phyloP scores from a whole-genome alignment of 176 grass and related monocot species.

The Lolium perenne region DNA sequence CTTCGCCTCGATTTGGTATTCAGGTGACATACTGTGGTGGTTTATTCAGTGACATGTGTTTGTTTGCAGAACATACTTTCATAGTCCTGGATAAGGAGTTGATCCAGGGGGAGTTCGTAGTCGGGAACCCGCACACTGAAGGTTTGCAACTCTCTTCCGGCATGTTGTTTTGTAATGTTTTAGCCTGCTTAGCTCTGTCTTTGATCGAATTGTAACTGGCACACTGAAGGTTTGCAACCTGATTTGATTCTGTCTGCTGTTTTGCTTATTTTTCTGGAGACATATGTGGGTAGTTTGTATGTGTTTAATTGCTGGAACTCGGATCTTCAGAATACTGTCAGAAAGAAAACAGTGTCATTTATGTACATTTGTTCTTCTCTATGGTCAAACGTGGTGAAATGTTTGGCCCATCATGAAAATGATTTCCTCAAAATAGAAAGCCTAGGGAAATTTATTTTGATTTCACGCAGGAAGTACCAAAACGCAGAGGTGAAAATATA shows the following conservation, averaged over 20 bases:
- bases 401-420: not conserved
- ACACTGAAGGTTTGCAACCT: not conserved
- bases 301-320: not conserved
- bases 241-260: not conserved
- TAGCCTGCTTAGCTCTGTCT: not conserved
- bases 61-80: slow-evolving; percentile 73
- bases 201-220: too few species aligned
- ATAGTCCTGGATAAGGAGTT: slow-evolving; percentile 76
- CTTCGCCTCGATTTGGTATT: slow-evolving; percentile 24
- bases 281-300: not conserved
- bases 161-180: not conserved
- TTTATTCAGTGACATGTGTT: slow-evolving; percentile 30
- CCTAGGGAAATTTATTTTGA: slow-evolving; percentile 25
- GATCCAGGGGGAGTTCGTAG: slow-evolving; percentile 58
- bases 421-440: not conserved
- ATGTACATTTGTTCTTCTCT: slow-evolving; percentile 7
- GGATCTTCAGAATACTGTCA: not conserved
- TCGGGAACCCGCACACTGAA: slow-evolving; percentile 68
- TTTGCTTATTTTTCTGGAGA: not conserved
- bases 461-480: not conserved
- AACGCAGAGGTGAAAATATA: not conserved
- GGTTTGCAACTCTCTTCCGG: slow-evolving; percentile 37
- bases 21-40: not conserved
- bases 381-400: not conserved
- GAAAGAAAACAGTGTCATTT: not conserved